Evolutionary conservation across 768 basidiomycete species (phyloP), one percentile per base, ranked within the genome.

Genomic region (Russula abietina): DNA sequence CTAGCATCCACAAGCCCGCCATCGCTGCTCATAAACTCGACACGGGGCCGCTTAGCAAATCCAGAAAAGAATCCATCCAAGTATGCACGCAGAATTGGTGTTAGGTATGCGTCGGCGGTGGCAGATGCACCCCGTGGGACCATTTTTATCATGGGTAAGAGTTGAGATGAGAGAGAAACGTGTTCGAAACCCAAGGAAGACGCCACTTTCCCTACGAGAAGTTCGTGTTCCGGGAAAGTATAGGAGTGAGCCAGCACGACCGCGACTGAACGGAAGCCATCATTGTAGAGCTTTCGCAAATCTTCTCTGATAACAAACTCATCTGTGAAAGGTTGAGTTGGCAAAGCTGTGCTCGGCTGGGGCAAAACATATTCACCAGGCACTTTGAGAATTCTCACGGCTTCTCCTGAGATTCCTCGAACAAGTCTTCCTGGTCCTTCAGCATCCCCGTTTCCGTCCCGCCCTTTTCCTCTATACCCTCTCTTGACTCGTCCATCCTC

Each of bases 11-110:
- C 76, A 11, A 95, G 76, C 8, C 91, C 91, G 6, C 93, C 96
- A 69, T 98, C 95, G 59, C 89, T 91, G 39, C 88, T 89, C 96
- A 98, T 98, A 71, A 98, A 98, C 71, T 95, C 93, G 36, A 97
- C 93, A 2, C 91, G 76, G 1, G 86, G 85, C 60, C 93, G 77
- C 69, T 86, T 84, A 46, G 78, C 79, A 64, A 98, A 97, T 0
- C 93, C 93, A 41, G 77, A 74, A 74, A 94, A 96, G 78, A 98
- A 98, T 0, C 93, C 93, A 65, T 93, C 89, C 4, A 98, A 80
- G 70, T 98, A 98, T 14, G 85, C 81, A 11, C 79, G 74, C 28
- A 97, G 75, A 65, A 97, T 89, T 16, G 95, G 95, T 0, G 94
- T 97, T 43, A 98, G 84, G 73, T 98, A 98, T 0, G 95, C 95